Evolutionary conservation across 805 yeast genomes (phyloP).

Genomic region (Cyberlindnera veronae): DNA sequence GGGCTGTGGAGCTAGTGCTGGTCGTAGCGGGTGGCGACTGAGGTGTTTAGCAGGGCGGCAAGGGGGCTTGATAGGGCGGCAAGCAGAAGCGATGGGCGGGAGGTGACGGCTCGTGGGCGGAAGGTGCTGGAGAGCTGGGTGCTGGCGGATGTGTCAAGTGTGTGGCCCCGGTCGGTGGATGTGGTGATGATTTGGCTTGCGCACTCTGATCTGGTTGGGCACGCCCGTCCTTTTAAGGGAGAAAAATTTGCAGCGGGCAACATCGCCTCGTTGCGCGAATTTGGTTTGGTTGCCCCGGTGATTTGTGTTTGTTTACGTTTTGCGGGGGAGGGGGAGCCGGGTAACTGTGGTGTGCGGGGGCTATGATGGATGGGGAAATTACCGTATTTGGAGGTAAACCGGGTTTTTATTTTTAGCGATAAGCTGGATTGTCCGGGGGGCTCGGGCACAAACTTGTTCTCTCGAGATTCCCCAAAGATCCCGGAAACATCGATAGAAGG

Average conservation of each 20-base stretch:
- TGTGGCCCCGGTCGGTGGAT: slow-evolving; percentile 12
- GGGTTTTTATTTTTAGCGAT: neutral
- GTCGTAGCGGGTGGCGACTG: neutral
- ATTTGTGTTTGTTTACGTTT: neutral
- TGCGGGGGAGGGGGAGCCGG: neutral
- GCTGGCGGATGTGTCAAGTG: slow-evolving; percentile 10
- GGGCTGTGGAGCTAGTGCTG: neutral
- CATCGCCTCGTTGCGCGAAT: slow-evolving; percentile 3
- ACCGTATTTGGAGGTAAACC: neutral
- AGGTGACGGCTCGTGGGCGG: neutral
- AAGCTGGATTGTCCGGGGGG: too few species aligned
- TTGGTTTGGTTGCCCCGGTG: neutral
- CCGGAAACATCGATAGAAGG: too few species aligned
- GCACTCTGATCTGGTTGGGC: slow-evolving; percentile 15
- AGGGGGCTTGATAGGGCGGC: neutral
- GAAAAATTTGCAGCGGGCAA: slow-evolving; percentile 12
- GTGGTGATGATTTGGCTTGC: slow-evolving; percentile 6
- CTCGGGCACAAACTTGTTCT: too few species aligned
- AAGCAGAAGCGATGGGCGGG: neutral
- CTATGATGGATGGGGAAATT: neutral
- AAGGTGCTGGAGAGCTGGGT: neutral
- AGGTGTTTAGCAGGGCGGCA: neutral
- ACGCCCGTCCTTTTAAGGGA: slow-evolving; percentile 5
- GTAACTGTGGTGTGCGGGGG: neutral
- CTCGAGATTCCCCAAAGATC: too few species aligned